Percentiles rank a stretch among this genome's conserved stretches.
These are phyloP conservation scores for Maudiozyma humilis DNA, from an alignment of 1,139 yeast species.

Conservation along the genomic window DNA sequence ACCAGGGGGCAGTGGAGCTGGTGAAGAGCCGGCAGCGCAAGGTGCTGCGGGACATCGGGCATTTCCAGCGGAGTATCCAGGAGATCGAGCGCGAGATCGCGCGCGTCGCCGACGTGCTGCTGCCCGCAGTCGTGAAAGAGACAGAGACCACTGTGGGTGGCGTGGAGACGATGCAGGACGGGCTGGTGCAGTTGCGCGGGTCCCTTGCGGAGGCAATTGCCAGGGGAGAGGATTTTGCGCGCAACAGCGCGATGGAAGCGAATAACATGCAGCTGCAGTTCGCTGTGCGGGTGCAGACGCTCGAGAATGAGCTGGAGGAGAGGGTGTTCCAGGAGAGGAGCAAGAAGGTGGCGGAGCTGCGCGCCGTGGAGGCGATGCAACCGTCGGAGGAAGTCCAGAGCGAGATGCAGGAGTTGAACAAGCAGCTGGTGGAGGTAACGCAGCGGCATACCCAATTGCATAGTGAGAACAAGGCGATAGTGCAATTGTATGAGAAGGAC, in stretches of 20 bases:
- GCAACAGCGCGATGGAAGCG: conserved; percentile 12
- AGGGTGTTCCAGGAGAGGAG: conserved; percentile 10
- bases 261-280: conserved; percentile 14
- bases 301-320: conserved; percentile 16
- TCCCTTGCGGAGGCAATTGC: conserved; percentile 11
- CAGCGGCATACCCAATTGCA: conserved; percentile 10
- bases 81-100: conserved; percentile 23
- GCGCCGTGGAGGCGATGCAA: conserved; percentile 16
- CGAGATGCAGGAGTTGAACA: conserved; percentile 17
- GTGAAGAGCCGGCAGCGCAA: conserved; percentile 20
- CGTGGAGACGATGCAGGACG: background rate
- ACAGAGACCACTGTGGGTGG: conserved; percentile 10
- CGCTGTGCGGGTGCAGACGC: conserved; percentile 10
- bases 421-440: conserved; percentile 12
- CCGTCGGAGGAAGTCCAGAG: conserved; percentile 17
- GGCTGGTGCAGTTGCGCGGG: background rate
- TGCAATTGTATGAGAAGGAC: conserved; percentile 9
- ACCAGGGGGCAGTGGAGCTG: conserved; percentile 12
- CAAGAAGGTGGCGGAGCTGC: conserved; percentile 16
- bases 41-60: conserved; percentile 22
- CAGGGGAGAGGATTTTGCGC: conserved; percentile 10
- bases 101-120: conserved; percentile 11
- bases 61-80: conserved; percentile 20
- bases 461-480: conserved; percentile 10
- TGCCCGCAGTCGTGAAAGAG: conserved; percentile 17